A percentile compares a stretch with the other conserved stretches of the same genome.
Conservation (phyloP, 768 basidiomycete species). For the Mrakia blollopis region DNA sequence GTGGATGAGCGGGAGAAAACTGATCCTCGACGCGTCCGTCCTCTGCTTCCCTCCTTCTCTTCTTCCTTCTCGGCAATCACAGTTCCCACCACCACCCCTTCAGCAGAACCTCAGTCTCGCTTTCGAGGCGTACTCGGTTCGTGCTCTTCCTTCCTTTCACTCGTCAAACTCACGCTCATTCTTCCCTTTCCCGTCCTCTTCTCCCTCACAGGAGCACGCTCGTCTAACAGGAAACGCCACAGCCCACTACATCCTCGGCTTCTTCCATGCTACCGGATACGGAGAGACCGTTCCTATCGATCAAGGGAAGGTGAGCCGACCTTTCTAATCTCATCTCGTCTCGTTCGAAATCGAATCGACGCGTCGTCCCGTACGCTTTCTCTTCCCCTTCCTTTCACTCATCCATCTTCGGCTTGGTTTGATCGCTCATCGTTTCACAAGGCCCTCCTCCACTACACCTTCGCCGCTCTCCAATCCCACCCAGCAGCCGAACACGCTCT, state of each 20-base stretch:
- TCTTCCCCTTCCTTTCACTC: background rate
- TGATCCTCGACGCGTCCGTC: constrained; percentile 62
- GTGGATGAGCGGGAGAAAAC: too few species aligned
- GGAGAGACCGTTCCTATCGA: constrained; percentile 43
- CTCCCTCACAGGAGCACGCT: constrained; percentile 56
- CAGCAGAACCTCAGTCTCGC: constrained; percentile 28
- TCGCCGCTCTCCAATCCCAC: constrained; percentile 81
- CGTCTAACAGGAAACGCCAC: constrained; percentile 71
- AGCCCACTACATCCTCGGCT: constrained; percentile 77
- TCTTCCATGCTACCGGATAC: constrained; percentile 86
- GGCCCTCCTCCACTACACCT: constrained; percentile 88
- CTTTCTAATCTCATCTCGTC: background rate
- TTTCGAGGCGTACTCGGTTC: constrained; percentile 23
- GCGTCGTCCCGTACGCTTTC: too few species aligned
- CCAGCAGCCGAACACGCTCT: constrained; percentile 87
- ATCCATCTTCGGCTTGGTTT: background rate
- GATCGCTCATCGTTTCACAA: constrained; percentile 35
- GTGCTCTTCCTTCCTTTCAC: constrained; percentile 38
- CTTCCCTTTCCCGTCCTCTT: constrained; percentile 53
- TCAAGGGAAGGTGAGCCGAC: constrained; percentile 45
- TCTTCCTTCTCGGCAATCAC: background rate
- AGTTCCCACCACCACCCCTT: constrained; percentile 66
- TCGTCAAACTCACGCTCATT: constrained; percentile 46
- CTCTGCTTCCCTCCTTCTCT: constrained; percentile 49
- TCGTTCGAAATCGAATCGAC: background rate